Base-by-base conservation (phyloP, 2,329 filamentous ascomycete genomes). In the Gnomoniopsis sp. region DNA sequence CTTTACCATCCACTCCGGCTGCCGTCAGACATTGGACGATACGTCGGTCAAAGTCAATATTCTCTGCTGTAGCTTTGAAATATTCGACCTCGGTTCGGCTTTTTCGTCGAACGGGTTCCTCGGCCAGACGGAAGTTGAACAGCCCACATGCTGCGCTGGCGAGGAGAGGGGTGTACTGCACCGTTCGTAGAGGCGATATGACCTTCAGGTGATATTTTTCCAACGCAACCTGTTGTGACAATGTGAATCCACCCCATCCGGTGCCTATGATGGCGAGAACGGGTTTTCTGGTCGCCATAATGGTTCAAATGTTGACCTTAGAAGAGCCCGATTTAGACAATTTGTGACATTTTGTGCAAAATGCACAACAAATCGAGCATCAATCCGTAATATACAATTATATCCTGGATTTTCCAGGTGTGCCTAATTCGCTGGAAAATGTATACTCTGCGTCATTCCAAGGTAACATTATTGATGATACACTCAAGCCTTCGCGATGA, bases 121-220 rank as follows among this genome's bases (percentile, higher is more conserved):
- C 76, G 21, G 76, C 75, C 1, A 78, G 69, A 22, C 74, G 70
- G 60, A 77, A 76, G 55, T 77, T 71, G 69, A 77, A 78, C 33
- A 77, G 69, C 1, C 74, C 75, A 48, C 73, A 75, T 8, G 77
- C 76, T 21, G 75, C 76, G 38, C 72, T 75, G 12, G 76, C 75
- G 2, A 79, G 70, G 2, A 79, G 67, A 8, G 77, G 76, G 0
- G 76, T 79, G 57, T 78, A 75, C 50, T 74, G 73, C 33, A 74
- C 71, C 3, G 75, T 78, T 7, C 74, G 68, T 7, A 71, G 60
- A 1, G 76, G 76, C 0, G 75, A 77, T 17, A 78, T 72, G 41
- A 77, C 65, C 1, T 69, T 72, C 36, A 78, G 65, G 44, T 71
- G 67, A 63, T 75, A 77, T 52, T 71, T 71, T 4, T 66, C 65